Conservation (phyloP, 208 protist species). For the Paratrypanosoma confusum region DNA sequence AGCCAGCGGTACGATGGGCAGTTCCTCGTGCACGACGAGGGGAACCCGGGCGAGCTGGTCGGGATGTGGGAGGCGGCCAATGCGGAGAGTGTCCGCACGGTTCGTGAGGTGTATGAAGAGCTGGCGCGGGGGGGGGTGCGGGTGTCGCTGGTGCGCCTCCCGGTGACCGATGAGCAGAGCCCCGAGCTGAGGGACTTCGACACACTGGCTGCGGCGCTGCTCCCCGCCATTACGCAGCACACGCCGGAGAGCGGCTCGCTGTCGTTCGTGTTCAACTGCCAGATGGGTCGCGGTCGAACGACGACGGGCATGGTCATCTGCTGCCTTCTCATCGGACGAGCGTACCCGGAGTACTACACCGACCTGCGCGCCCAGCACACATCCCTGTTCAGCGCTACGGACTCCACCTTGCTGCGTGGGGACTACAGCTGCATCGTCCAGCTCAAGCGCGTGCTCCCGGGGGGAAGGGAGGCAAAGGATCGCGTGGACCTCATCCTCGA, state of each 20-base stretch:
- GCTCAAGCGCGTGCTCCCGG: conserved; percentile 65
- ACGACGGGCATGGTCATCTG: conserved; percentile 86
- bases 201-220: conserved; percentile 38
- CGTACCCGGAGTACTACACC: conserved; percentile 78
- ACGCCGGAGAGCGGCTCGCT: conserved; percentile 59
- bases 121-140: conserved; percentile 38
- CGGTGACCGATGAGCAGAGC: conserved; percentile 84
- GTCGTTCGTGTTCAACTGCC: conserved; percentile 86
- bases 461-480: conserved; percentile 61
- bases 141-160: conserved; percentile 52
- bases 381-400: conserved; percentile 37
- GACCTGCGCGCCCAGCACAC: conserved; percentile 63
- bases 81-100: conserved; percentile 62
- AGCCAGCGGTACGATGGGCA: conserved; percentile 56
- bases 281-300: conserved; percentile 83
- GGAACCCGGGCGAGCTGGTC: conserved; percentile 75
- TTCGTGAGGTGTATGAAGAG: conserved; percentile 73
- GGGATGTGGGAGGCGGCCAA: conserved; percentile 61
- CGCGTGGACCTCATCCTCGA: conserved; percentile 75
- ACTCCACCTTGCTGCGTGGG: conserved; percentile 38
- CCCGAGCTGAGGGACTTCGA: conserved; percentile 71
- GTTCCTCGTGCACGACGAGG: conserved; percentile 84
- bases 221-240: conserved; percentile 63
- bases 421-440: conserved; percentile 72
- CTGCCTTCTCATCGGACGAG: conserved; percentile 71